Evolutionary conservation across 2,329 filamentous ascomycete species (phyloP).

Genomic region (Aspergillus sp.): DNA sequence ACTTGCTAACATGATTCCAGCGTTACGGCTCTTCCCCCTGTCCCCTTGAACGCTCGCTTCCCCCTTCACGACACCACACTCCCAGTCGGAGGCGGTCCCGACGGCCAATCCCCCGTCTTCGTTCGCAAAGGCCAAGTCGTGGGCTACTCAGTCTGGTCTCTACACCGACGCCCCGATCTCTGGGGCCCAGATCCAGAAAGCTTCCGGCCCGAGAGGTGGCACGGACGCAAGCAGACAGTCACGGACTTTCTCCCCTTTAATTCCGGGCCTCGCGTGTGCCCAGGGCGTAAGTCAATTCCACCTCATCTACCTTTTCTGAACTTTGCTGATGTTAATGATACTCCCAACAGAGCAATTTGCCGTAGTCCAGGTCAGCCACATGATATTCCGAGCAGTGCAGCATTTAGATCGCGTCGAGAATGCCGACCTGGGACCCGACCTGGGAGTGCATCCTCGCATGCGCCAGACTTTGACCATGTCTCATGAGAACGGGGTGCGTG

Average conservation of each 20-base stretch:
- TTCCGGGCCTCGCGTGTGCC: slow-evolving; percentile 67
- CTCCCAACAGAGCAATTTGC: too few species aligned
- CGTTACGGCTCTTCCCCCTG: slow-evolving; percentile 41
- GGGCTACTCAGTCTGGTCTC: slow-evolving; percentile 62
- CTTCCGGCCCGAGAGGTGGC: slow-evolving; percentile 67
- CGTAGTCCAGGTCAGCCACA: too few species aligned
- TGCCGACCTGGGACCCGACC: too few species aligned
- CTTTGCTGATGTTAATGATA: too few species aligned
- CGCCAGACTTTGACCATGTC: too few species aligned
- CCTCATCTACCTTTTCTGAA: too few species aligned
- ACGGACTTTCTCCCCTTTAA: slow-evolving; percentile 75
- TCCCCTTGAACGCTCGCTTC: slow-evolving; percentile 42
- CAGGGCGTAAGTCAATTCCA: slow-evolving; percentile 66
- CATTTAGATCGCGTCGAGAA: too few species aligned
- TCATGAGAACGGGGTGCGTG: too few species aligned
- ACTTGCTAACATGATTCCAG: neutral
- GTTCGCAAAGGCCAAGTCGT: slow-evolving; percentile 63
- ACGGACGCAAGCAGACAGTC: slow-evolving; percentile 53
- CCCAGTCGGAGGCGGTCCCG: slow-evolving; percentile 55
- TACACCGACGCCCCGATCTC: slow-evolving; percentile 63
- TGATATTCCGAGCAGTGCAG: too few species aligned
- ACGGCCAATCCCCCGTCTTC: slow-evolving; percentile 56
- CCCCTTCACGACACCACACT: slow-evolving; percentile 40
- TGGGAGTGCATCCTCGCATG: too few species aligned
- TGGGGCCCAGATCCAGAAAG: slow-evolving; percentile 44